Evolutionary conservation across 1,139 yeast species (phyloP).

Genomic region (Pichia sp.): DNA sequence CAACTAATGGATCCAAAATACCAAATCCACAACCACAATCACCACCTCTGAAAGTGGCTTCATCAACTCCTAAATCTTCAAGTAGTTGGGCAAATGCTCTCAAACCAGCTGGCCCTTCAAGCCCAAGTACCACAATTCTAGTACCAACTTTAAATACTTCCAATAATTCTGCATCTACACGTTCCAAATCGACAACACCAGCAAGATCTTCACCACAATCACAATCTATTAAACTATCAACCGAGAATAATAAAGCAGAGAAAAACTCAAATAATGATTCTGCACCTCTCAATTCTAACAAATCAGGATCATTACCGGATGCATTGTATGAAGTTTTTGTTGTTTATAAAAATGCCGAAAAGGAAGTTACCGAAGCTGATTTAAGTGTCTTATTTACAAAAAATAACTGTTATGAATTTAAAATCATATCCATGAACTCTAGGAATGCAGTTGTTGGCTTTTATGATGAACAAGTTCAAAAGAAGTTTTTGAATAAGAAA

Average conservation of each 20-base stretch:
- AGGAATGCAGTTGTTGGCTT: constrained; percentile 7
- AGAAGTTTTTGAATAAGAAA: constrained; percentile 2
- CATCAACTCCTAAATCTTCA: neutral
- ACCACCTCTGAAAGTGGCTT: neutral
- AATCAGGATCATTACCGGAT: neutral
- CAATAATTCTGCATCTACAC: neutral
- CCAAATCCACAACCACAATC: neutral
- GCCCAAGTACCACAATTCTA: neutral
- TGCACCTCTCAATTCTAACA: neutral
- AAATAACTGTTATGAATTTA: constrained; percentile 1
- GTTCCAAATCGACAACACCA: neutral
- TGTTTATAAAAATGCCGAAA: neutral
- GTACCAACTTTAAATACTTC: neutral
- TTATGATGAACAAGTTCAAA: constrained; percentile 1
- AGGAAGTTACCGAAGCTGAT: constrained; percentile 1
- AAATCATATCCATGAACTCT: neutral
- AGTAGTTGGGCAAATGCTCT: constrained; percentile 6
- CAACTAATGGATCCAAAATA: neutral
- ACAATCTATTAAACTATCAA: neutral
- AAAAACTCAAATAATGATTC: neutral
- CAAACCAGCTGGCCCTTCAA: neutral
- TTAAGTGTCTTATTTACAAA: constrained; percentile 1
- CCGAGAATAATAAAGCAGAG: neutral
- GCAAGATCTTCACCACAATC: neutral
- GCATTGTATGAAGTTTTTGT: constrained; percentile 5